Evolutionary conservation across 805 yeast genomes (phyloP).

Genomic region (Yarrowia osloensis): DNA sequence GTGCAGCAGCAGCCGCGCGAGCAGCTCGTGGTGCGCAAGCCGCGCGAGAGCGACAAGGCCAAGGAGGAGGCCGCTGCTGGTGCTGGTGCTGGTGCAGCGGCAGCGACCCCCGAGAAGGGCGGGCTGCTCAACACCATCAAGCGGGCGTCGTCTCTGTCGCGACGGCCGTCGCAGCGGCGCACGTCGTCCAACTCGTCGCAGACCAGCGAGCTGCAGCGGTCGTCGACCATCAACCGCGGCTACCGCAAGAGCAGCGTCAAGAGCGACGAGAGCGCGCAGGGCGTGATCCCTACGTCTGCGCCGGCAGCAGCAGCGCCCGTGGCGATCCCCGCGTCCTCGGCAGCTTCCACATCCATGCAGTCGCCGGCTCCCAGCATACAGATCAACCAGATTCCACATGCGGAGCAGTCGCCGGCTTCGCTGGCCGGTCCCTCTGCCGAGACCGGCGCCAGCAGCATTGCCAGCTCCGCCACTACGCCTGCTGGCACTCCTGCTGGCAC

Average conservation of each 20-base stretch:
- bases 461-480: background rate
- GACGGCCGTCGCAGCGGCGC: constrained; percentile 27
- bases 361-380: constrained; percentile 22
- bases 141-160: constrained; percentile 27
- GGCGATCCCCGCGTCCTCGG: background rate
- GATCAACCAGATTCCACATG: background rate
- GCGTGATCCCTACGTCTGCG: background rate
- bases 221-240: constrained; percentile 10
- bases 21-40: constrained; percentile 25
- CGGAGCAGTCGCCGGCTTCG: background rate
- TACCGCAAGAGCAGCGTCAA: constrained; percentile 25
- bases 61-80: constrained; percentile 4
- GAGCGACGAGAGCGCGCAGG: constrained; percentile 16
- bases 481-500: background rate
- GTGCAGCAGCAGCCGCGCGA: background rate
- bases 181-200: constrained; percentile 22
- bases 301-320: background rate
- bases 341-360: background rate
- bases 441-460: background rate
- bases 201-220: constrained; percentile 12
- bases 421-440: background rate
- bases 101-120: constrained; percentile 5
- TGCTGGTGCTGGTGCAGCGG: background rate
- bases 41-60: constrained; percentile 21
- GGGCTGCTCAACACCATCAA: constrained; percentile 27